Conservation (phyloP, 2,329 filamentous ascomycete species). For the Neopestalotiopsis clavispora region DNA sequence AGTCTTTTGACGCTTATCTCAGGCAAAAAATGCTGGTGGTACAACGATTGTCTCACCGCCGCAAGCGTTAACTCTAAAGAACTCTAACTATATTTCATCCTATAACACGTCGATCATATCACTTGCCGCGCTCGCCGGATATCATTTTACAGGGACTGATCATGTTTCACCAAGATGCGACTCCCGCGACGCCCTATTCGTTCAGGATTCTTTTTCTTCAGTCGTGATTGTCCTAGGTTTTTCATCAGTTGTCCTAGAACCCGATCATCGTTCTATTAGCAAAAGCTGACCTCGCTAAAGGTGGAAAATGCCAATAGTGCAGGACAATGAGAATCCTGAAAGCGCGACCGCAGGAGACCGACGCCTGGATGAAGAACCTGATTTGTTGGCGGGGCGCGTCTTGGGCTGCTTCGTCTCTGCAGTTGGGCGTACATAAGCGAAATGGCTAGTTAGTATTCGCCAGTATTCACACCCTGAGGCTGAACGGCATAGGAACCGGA, state of each 20-base stretch:
- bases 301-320: not conserved
- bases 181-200: not conserved
- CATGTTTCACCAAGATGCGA: not conserved
- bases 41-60: not conserved
- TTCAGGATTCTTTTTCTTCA: not conserved
- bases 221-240: not conserved
- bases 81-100: not conserved
- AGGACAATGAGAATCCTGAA: not conserved
- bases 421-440: not conserved
- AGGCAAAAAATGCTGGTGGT: not conserved
- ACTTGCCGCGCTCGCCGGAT: not conserved
- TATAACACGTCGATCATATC: not conserved
- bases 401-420: not conserved
- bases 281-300: not conserved
- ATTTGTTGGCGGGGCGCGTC: not conserved
- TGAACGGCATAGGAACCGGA: not conserved
- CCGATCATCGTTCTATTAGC: not conserved
- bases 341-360: not conserved
- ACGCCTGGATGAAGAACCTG: not conserved
- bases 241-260: not conserved
- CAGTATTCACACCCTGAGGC: not conserved
- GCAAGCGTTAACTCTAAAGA: slow-evolving; percentile 1
- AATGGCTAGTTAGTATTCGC: not conserved
- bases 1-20: not conserved
- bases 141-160: not conserved